Evolutionary conservation across 495 filamentous ascomycete species (phyloP), one percentile per base, ranked within the genome.

Genomic region (Hypoxylon lienhwacheense): DNA sequence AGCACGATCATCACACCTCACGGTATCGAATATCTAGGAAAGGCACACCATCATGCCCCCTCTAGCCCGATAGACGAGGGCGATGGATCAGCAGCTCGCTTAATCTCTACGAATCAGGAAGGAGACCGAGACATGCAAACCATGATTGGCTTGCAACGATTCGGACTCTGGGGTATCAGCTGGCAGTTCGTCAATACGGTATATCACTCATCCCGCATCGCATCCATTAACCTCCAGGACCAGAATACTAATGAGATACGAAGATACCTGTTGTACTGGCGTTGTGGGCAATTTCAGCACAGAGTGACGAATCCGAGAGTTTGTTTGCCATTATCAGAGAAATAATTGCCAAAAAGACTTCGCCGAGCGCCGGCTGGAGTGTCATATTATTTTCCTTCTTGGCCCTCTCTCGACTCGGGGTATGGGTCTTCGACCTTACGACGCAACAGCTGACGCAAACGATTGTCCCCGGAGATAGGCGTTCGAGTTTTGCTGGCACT

Each of bases 361-460:
- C 58, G 7, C 59, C 58, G n/a, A 48, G 15, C 33, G 35, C 62
- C 5, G 56, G 48, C 10, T 66, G 59, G 59, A 68, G 66, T 20
- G 40, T 74, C 25, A 35, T 64, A 3, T 53, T 76, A 37, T 75
- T 76, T 49, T 47, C 66, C 19, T 74, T 75, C 59, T 64, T 76
- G 28, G 72, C 73, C 0, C 52, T 68, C 34, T 77, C 75, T n/a
- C 72, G 75, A 5, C 64, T 75, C 7, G 73, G 72, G 0, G 67
- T 74, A 17, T 77, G 75, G 71, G 64, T 73, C 32, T 75, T 66
- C 59, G 72, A 76, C 41, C 68, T 78, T 11, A 73, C 70, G 0
- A 76, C 74, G 5, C 72, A 75, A 42, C 74, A 74, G 31, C 59
- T 77, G 6, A 71, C 70, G 26, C 73, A 77, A 61, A 75, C 71